phyloP scores from a whole-genome alignment of 2,329 filamentous ascomycete genomes.

The Raffaelea ambrosiae region DNA sequence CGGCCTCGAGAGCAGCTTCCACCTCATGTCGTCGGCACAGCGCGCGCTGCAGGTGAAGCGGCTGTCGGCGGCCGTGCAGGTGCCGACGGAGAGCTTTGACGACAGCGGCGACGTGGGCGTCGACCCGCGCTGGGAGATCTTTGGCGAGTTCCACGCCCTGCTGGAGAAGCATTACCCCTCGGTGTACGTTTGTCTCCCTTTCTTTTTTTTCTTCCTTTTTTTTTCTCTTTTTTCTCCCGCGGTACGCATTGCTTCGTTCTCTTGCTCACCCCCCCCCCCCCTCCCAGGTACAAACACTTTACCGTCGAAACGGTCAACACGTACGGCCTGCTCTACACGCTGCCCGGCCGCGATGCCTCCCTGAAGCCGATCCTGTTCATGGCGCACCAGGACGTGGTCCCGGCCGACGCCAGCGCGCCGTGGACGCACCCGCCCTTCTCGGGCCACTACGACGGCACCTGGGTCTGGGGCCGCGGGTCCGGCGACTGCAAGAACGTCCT shows the following conservation, averaged over 20 bases:
- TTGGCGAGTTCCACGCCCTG: slow-evolving; percentile 43
- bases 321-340: slow-evolving; percentile 50
- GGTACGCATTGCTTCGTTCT: no score
- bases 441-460: slow-evolving; percentile 46
- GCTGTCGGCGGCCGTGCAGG: slow-evolving; percentile 19
- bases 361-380: slow-evolving; percentile 50
- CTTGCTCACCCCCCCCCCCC: no score
- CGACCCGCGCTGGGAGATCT: slow-evolving; percentile 50
- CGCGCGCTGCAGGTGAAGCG: slow-evolving; percentile 12
- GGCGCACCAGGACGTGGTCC: slow-evolving; percentile 58
- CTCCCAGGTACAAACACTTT: slow-evolving; percentile 21
- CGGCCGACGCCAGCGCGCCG: slow-evolving; percentile 40
- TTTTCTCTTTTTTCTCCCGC: no score
- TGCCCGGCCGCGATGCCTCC: slow-evolving; percentile 37
- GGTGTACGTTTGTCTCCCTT: no score
- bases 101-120: slow-evolving; percentile 41
- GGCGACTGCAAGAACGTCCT: slow-evolving; percentile 54
- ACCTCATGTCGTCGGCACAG: slow-evolving; percentile 1
- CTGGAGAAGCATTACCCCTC: slow-evolving; percentile 37
- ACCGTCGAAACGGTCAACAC: slow-evolving; percentile 47
- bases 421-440: slow-evolving; percentile 54
- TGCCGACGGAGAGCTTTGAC: slow-evolving; percentile 22
- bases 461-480: slow-evolving; percentile 52
- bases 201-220: no score
- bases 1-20: slow-evolving; percentile 1